phyloP scores from a whole-genome alignment of 2,329 filamentous ascomycete genomes.

The Aureobasidium musti region DNA sequence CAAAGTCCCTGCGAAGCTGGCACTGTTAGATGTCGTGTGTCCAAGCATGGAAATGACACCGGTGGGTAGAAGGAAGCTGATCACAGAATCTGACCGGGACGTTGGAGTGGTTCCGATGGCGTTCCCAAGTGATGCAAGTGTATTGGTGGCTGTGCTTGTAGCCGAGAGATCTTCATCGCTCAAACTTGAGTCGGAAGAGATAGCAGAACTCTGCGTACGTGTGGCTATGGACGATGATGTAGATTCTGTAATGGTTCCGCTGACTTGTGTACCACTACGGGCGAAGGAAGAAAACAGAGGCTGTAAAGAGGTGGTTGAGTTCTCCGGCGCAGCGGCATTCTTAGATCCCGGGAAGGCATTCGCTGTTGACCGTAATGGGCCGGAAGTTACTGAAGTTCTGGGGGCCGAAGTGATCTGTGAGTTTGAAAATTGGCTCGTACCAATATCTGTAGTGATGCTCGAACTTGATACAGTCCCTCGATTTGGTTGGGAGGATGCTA shows the following conservation, averaged over 20 bases:
- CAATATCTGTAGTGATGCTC: not conserved
- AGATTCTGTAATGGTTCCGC: not conserved
- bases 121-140: constrained; percentile 3
- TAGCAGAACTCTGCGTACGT: too few species aligned
- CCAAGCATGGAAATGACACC: not conserved
- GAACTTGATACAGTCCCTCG: not conserved
- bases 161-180: not conserved
- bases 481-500: not conserved
- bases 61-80: not conserved
- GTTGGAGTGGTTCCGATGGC: not conserved
- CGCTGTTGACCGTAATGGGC: not conserved
- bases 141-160: not conserved
- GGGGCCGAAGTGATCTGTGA: not conserved
- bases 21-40: too few species aligned
- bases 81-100: not conserved
- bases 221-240: not conserved
- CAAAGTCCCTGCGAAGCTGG: too few species aligned
- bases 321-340: not conserved
- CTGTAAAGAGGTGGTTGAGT: not conserved
- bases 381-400: not conserved
- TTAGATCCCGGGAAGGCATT: not conserved
- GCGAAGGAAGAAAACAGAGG: not conserved
- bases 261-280: not conserved
- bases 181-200: not conserved
- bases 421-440: not conserved